These are phyloP conservation scores for Dioszegia crocea DNA, from an alignment of 768 basidiomycete genomes.

Conservation along the genomic window DNA sequence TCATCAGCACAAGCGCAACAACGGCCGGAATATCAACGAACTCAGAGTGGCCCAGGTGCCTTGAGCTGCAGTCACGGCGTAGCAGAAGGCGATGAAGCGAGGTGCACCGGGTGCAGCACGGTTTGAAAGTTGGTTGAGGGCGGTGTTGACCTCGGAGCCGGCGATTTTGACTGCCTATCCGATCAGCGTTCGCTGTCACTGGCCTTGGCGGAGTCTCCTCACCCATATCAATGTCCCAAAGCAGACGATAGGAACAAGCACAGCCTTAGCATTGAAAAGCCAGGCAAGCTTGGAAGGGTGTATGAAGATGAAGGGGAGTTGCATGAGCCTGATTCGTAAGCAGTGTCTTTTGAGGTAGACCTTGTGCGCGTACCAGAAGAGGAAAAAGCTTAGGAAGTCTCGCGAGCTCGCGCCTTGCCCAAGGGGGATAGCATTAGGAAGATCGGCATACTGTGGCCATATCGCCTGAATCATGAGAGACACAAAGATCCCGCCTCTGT, in stretches of 20 bases:
- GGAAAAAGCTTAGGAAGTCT: constrained; percentile 25
- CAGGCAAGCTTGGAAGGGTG: constrained; percentile 34
- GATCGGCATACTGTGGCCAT: constrained; percentile 29
- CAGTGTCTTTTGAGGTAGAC: background rate
- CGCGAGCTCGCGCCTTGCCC: constrained; percentile 21
- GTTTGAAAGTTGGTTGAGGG: constrained; percentile 21
- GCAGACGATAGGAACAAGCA: constrained; percentile 27
- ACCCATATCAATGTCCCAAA: constrained; percentile 14
- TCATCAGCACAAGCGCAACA: background rate
- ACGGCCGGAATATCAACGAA: background rate
- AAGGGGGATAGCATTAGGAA: constrained; percentile 22
- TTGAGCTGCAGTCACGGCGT: constrained; percentile 27
- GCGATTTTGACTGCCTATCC: constrained; percentile 17
- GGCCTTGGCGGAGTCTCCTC: no score
- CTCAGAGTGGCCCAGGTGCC: constrained; percentile 37
- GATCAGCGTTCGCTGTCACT: background rate
- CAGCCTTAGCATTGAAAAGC: constrained; percentile 39
- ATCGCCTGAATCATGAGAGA: constrained; percentile 31
- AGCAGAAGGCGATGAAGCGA: constrained; percentile 31
- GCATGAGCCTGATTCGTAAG: constrained; percentile 21
- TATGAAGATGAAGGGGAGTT: constrained; percentile 39
- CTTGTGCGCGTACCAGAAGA: constrained; percentile 35
- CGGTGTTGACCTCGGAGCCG: constrained; percentile 20
- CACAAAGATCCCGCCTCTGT: constrained; percentile 22
- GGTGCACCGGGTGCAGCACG: constrained; percentile 24